Conservation (phyloP, 140 eudicot genomes). For the Cichorium intybus region DNA sequence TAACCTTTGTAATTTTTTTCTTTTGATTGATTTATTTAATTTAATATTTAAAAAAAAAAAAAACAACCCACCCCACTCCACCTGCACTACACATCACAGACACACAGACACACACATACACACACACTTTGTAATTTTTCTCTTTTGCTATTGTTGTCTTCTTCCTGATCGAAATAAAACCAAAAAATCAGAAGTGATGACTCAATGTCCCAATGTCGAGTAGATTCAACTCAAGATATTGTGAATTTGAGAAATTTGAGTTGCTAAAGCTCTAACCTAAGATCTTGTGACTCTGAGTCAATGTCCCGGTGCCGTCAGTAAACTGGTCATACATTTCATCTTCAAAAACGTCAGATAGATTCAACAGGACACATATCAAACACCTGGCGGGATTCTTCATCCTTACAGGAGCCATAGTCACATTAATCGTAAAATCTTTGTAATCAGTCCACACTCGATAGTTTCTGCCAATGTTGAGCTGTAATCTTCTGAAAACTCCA, state of each 20-base stretch:
- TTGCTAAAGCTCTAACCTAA: slow-evolving; percentile 71
- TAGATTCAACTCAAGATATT: no score
- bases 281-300: slow-evolving; percentile 52
- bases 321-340: slow-evolving; percentile 77
- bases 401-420: slow-evolving; percentile 67
- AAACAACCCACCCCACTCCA: no score
- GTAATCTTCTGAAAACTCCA: slow-evolving; percentile 25
- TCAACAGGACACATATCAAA: slow-evolving; percentile 37
- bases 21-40: no score
- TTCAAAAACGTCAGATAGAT: slow-evolving; percentile 54
- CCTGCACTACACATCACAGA: no score
- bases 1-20: no score
- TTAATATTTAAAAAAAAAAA: no score
- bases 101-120: no score
- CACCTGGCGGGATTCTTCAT: slow-evolving; percentile 42
- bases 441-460: slow-evolving; percentile 80
- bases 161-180: slow-evolving; percentile 34
- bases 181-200: slow-evolving; percentile 19
- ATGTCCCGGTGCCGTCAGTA: slow-evolving; percentile 55
- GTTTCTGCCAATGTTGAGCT: slow-evolving; percentile 46
- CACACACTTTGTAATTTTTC: no score
- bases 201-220: slow-evolving; percentile 33
- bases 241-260: slow-evolving; percentile 43
- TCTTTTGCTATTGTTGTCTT: slow-evolving; percentile 38
- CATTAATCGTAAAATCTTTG: slow-evolving; percentile 46